Conservation (phyloP, 202 grass and related monocot species). For the Eragrostis tef region DNA sequence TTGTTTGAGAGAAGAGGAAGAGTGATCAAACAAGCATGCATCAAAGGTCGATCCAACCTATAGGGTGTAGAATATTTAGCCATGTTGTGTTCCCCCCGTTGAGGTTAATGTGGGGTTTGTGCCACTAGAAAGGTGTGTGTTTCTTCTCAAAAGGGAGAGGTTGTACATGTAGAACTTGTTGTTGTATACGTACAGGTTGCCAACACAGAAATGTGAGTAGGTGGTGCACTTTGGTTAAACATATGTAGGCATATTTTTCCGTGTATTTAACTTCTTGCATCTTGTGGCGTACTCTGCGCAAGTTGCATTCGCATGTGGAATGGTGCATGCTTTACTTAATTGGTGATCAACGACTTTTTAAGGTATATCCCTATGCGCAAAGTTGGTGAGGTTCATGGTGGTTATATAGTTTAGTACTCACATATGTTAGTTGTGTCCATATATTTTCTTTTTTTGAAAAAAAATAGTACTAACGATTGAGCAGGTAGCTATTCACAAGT, state of each 20-base stretch:
- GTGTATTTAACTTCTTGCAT: not conserved
- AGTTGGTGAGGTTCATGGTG: slow-evolving; percentile 7
- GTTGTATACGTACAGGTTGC: slow-evolving; percentile 20
- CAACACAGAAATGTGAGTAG: slow-evolving; percentile 26
- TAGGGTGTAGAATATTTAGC: slow-evolving; percentile 30
- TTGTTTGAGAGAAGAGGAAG: not conserved
- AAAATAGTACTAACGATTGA: slow-evolving; percentile 26
- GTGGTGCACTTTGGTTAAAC: slow-evolving; percentile 9
- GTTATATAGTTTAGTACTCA: not conserved
- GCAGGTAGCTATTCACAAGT: slow-evolving; percentile 11
- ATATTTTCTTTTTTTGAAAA: not conserved
- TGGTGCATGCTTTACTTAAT: slow-evolving; percentile 18
- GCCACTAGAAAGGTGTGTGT: slow-evolving; percentile 20
- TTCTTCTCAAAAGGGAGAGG: slow-evolving; percentile 43
- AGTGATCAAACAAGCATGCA: too few species aligned
- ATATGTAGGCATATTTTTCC: not conserved
- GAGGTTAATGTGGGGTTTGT: slow-evolving; percentile 37
- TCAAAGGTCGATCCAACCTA: too few species aligned
- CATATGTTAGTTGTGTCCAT: not conserved
- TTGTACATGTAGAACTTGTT: slow-evolving; percentile 27
- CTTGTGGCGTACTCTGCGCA: not conserved
- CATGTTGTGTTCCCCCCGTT: not conserved
- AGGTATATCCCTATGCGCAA: not conserved
- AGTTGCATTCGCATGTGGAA: not conserved
- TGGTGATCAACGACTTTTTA: not conserved